Conservation (phyloP, 1,139 yeast species). For the Diutina sp. region DNA sequence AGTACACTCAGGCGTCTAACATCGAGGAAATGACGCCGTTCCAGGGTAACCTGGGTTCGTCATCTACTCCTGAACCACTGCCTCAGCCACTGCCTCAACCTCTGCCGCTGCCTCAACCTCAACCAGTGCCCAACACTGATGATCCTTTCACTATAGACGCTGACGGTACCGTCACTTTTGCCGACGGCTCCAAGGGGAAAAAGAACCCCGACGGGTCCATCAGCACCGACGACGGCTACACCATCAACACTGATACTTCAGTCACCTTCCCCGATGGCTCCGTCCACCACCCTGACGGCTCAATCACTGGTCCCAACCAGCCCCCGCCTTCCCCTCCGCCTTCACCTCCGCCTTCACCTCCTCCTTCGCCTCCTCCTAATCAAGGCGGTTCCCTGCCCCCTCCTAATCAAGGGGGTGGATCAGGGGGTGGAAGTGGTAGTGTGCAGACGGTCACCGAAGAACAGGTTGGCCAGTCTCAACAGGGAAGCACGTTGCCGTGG, state of each 20-base stretch:
- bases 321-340: too few species aligned
- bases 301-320: not conserved
- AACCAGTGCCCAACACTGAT: not conserved
- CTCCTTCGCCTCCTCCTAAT: too few species aligned
- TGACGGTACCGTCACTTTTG: not conserved
- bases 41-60: not conserved
- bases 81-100: not conserved
- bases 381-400: too few species aligned
- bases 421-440: too few species aligned
- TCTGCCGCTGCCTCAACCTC: not conserved
- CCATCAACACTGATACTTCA: not conserved
- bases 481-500: too few species aligned
- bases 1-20: slow-evolving; percentile 3
- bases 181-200: not conserved
- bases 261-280: not conserved
- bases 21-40: not conserved
- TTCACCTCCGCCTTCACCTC: too few species aligned
- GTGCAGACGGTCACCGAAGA: too few species aligned
- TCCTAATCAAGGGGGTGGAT: too few species aligned
- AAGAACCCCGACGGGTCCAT: not conserved
- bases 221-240: not conserved
- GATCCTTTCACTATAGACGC: not conserved
- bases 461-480: too few species aligned
- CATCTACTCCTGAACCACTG: not conserved
- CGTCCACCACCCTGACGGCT: not conserved